These are phyloP conservation scores for Hibiscus tridactylites DNA, from an alignment of 345 rosid genomes.

Conservation along the genomic window DNA sequence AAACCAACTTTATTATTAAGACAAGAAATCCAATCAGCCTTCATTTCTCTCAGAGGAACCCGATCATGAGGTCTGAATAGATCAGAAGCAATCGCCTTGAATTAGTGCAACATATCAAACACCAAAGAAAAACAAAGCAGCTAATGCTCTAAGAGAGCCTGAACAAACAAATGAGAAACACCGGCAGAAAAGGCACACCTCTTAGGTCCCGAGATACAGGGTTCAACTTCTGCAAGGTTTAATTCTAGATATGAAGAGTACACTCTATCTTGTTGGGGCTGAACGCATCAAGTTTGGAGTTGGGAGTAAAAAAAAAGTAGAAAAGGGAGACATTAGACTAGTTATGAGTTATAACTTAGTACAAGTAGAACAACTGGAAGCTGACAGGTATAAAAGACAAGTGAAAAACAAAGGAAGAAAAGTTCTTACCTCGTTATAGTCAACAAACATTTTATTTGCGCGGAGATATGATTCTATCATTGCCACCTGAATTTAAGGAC, in stretches of 20 bases:
- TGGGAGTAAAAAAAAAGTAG: background rate
- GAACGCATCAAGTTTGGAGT: conserved; percentile 9
- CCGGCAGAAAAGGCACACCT: conserved; percentile 36
- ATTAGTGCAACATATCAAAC: background rate
- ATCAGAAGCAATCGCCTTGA: conserved; percentile 2
- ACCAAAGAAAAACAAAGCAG: background rate
- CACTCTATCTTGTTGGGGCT: conserved; percentile 76
- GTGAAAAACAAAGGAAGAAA: background rate
- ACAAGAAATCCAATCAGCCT: conserved; percentile 96
- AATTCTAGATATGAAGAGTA: conserved; percentile 83
- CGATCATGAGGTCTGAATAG: conserved; percentile 89
- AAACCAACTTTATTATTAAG: conserved; percentile 84
- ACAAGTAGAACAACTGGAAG: background rate
- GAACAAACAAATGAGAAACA: background rate
- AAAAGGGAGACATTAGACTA: conserved; percentile 5
- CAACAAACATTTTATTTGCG: conserved; percentile 95
- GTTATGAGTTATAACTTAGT: background rate
- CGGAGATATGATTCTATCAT: conserved; percentile 93
- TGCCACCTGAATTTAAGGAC: conserved; percentile 43
- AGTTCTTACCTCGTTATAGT: conserved; percentile 67
- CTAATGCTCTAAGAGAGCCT: background rate
- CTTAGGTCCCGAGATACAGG: conserved; percentile 96
- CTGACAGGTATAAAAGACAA: background rate
- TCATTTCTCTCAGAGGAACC: conserved; percentile 85
- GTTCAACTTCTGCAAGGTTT: conserved; percentile 75